Evolutionary conservation across 73 alveolate genomes (phyloP), one percentile per base, ranked within the genome.

Genomic region (Effrenium voratum): DNA sequence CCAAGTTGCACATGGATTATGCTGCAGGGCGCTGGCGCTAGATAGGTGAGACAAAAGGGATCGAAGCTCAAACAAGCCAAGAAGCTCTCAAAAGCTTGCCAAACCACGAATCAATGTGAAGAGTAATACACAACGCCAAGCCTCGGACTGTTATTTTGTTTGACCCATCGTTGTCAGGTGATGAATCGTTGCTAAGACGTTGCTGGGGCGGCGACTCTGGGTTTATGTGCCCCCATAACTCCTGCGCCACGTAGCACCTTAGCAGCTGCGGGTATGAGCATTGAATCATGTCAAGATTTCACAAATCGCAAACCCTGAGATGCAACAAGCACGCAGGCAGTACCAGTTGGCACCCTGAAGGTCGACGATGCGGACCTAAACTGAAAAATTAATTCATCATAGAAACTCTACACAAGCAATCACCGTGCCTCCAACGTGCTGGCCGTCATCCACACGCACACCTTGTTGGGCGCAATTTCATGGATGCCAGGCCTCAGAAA

Each of bases 401-500:
- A 26, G 26, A 36, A 22, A 63, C 77, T 63, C 1, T 15, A 55
- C 68, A 22, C 68, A 30, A 63, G 43, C 77, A 63, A 63, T 16
- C 5, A 6, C 77, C n/a, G 44, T 15, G 85, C 95, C 95, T 88
- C 95, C 50, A 88, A 41, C 84, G 85, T 63, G 46, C 70, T 88
- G 38, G 77, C 77, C 70, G 95, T 88, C 95, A 88, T 60, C 95
- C 95, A 88, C 41, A 88, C 95, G 85, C 95, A 88, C 86, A 88
- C 95, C 95, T 88, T 88, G 95, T 88, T 88, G 73, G 75, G 30
- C 32, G 95, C 86, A 50, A 88, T 66, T 72, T 88, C 95, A 47
- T 88, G 95, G 57, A 88, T n/a, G 49, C 95, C 95, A 1, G 95
- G 95, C 95, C 95, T 86, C 45, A 34, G 46, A 12, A 12, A 24